These are phyloP conservation scores for Tribonema minus DNA, from an alignment of 108 stramenopile species.

Conservation along the genomic window DNA sequence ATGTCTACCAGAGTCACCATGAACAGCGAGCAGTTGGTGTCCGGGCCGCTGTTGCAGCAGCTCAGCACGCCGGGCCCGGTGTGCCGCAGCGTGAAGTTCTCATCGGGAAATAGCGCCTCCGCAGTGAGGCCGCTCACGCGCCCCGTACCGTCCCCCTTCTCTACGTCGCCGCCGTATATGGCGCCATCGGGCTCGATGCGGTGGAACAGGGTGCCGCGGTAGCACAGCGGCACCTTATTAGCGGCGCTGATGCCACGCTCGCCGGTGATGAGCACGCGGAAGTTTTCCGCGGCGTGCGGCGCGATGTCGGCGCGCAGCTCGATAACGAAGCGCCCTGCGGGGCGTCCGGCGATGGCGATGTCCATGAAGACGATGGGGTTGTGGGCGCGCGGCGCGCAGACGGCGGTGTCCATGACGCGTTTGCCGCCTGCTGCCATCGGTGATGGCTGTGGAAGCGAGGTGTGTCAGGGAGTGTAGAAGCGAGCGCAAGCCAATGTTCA, in stretches of 20 bases:
- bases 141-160: conserved; percentile 44
- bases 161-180: conserved; percentile 8
- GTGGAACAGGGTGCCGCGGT: background rate
- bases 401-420: background rate
- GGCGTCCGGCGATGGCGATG: conserved; percentile 48
- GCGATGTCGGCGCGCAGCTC: conserved; percentile 76
- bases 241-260: background rate
- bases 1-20: conserved; percentile 90
- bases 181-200: background rate
- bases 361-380: conserved; percentile 77
- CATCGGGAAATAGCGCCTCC: conserved; percentile 59
- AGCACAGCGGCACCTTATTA: background rate
- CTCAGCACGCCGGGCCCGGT: conserved; percentile 56
- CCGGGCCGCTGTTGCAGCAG: conserved; percentile 62
- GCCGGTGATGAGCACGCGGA: conserved; percentile 1
- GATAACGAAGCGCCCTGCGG: conserved; percentile 55
- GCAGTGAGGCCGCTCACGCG: too few relatives aligned
- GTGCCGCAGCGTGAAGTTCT: conserved; percentile 65
- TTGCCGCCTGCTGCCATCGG: background rate
- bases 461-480: too few relatives aligned
- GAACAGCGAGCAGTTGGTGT: conserved; percentile 69
- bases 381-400: too few relatives aligned
- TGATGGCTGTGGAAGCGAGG: too few relatives aligned
- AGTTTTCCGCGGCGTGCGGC: conserved; percentile 11
- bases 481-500: too few relatives aligned